phyloP scores from a whole-genome alignment of 148 eudicot species.

The Chenopodium suecicum region DNA sequence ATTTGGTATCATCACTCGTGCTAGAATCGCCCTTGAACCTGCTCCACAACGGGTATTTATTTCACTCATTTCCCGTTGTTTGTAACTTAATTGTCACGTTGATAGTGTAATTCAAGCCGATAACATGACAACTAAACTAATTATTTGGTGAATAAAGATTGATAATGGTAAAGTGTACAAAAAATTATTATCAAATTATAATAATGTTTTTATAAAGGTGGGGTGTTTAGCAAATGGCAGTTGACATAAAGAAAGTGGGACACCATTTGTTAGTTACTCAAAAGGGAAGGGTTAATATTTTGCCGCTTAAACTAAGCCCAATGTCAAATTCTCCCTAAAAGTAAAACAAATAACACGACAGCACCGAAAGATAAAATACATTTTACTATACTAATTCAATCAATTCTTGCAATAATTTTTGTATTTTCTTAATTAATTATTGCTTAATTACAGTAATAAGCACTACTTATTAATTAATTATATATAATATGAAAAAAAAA shows the following conservation, averaged over 20 bases:
- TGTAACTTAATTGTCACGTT: no score
- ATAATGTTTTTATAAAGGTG: background rate
- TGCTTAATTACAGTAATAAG: background rate
- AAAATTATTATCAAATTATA: no score
- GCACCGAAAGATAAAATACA: slow-evolving; percentile 30
- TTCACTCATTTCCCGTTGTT: background rate
- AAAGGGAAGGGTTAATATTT: slow-evolving; percentile 7
- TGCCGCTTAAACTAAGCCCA: background rate
- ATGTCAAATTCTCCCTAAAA: slow-evolving; percentile 25
- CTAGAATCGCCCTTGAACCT: slow-evolving; percentile 83
- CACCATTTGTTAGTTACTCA: slow-evolving; percentile 17
- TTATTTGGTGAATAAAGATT: background rate
- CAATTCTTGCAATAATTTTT: slow-evolving; percentile 7
- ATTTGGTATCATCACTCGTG: slow-evolving; percentile 88
- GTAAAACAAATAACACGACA: slow-evolving; percentile 22
- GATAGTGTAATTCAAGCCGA: no score
- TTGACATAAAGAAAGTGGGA: slow-evolving; percentile 24
- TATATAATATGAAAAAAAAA: no score
- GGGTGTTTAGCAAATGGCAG: slow-evolving; percentile 1
- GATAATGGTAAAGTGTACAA: background rate
- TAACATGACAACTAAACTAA: background rate
- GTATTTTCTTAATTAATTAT: background rate
- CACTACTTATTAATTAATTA: background rate
- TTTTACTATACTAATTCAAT: background rate
- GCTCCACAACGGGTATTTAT: slow-evolving; percentile 75